Conservation (phyloP, 306 rosid genomes). For the Quercus ilex region DNA sequence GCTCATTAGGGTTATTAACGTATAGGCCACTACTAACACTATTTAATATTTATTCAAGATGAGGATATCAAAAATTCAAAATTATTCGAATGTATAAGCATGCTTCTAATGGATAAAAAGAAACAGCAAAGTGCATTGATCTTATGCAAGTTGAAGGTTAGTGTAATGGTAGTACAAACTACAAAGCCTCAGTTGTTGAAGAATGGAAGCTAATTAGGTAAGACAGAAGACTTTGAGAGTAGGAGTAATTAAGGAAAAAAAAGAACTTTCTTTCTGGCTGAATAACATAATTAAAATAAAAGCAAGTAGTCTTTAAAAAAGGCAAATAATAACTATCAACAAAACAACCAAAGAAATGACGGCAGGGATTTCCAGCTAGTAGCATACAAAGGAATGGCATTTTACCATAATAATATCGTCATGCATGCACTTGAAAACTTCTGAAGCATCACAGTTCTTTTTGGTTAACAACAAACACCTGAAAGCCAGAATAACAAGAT, state of each 20-base stretch:
- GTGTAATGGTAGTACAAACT: no score
- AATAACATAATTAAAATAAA: neutral
- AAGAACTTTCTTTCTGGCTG: neutral
- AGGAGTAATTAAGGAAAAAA: neutral
- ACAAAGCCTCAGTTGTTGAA: neutral
- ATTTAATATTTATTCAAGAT: neutral
- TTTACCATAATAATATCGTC: neutral
- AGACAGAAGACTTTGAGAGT: neutral
- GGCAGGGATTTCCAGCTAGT: neutral
- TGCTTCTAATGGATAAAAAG: neutral
- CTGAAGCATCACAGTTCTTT: neutral
- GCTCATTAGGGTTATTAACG: neutral
- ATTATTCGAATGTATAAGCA: neutral
- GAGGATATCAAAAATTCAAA: neutral
- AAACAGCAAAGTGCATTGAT: no score
- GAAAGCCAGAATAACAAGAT: constrained; percentile 48
- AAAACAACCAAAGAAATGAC: neutral
- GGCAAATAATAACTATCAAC: neutral
- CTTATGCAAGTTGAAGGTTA: no score
- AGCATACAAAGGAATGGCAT: neutral
- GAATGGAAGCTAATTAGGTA: neutral
- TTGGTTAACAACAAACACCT: constrained; percentile 42
- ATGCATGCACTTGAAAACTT: neutral
- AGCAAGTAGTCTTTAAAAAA: neutral
- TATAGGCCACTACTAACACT: no score